phyloP scores from a whole-genome alignment of 441 rosid genomes.

The Mallotus repandus region DNA sequence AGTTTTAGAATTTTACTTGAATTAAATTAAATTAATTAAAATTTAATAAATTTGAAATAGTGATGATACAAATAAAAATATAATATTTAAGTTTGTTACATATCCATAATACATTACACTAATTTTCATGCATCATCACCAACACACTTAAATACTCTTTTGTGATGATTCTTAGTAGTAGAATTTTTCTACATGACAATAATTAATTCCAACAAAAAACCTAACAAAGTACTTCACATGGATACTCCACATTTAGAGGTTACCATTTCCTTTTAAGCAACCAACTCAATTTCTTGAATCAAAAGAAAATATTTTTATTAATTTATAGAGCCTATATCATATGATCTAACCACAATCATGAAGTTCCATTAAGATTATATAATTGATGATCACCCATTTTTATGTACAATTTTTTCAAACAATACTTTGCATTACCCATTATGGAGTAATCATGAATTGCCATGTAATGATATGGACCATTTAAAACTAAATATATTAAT shows the following conservation, averaged over 20 bases:
- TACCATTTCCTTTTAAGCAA: background rate
- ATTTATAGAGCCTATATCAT: too few relatives aligned
- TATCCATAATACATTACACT: background rate
- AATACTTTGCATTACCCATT: background rate
- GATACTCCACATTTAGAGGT: constrained; percentile 36
- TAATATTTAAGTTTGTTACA: background rate
- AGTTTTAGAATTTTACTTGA: too few relatives aligned
- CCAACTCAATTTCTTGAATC: background rate
- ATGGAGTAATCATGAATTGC: background rate
- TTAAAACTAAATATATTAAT: background rate
- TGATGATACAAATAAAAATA: background rate
- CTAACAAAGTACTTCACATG: too few relatives aligned
- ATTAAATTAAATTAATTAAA: too few relatives aligned
- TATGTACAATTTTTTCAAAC: background rate
- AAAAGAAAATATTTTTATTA: background rate
- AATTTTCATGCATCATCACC: background rate
- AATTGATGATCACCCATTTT: background rate
- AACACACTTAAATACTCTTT: background rate
- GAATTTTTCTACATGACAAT: background rate
- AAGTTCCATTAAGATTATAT: too few relatives aligned
- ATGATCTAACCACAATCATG: too few relatives aligned
- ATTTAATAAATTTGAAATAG: too few relatives aligned
- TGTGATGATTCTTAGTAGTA: background rate
- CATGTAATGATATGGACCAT: background rate
- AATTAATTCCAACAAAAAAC: constrained; percentile 8